Evolutionary conservation across 1,284 basidiomycete species (phyloP).

Genomic region (Volvariella volvacea): DNA sequence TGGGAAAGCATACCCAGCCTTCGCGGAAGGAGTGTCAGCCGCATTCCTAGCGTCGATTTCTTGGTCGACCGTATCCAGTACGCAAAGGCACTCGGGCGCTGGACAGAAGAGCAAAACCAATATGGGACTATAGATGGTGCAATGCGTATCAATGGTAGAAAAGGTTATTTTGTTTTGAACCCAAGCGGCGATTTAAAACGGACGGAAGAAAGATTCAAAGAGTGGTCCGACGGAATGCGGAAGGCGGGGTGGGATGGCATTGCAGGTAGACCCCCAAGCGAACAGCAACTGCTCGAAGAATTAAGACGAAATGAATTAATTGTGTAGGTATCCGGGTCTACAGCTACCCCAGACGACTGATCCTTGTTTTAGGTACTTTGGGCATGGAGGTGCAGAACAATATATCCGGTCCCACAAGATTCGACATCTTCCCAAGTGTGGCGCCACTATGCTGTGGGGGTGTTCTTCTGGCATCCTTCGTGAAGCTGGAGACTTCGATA

Average conservation of each 20-base stretch:
- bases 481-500: constrained; percentile 92
- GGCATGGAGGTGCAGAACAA: constrained; percentile 94
- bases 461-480: constrained; percentile 89
- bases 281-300: constrained; percentile 73
- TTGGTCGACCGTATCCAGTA: constrained; percentile 76
- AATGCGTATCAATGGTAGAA: constrained; percentile 54
- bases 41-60: constrained; percentile 88
- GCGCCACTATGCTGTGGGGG: constrained; percentile 96
- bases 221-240: constrained; percentile 69
- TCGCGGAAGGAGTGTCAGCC: constrained; percentile 79
- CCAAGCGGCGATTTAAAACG: constrained; percentile 85
- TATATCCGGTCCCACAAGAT: constrained; percentile 87
- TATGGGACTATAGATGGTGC: constrained; percentile 27
- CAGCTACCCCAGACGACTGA: not conserved
- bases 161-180: constrained; percentile 85
- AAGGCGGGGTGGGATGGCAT: constrained; percentile 80
- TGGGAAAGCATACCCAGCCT: constrained; percentile 95
- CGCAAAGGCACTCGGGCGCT: constrained; percentile 22
- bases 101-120: not conserved
- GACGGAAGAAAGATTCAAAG: constrained; percentile 79
- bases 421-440: constrained; percentile 75
- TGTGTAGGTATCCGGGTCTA: constrained; percentile 51
- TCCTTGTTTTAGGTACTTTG: constrained; percentile 72
- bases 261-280: constrained; percentile 69
- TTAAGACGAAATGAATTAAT: constrained; percentile 73